A percentile compares a stretch with the other conserved stretches of the same genome.
phyloP scores from a whole-genome alignment of 305 asterid species.

The Fraxinus latifolia region DNA sequence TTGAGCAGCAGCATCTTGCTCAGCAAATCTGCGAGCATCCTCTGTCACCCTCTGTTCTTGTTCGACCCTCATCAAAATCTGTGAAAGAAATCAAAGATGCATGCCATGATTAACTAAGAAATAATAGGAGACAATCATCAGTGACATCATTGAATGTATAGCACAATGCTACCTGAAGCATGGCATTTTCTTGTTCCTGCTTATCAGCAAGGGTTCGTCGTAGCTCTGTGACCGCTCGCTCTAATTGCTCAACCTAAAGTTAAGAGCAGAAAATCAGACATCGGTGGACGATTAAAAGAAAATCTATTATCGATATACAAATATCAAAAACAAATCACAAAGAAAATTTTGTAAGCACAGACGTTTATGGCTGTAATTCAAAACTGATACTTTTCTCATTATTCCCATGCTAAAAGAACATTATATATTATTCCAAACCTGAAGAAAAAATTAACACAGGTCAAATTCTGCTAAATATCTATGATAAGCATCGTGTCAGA shows the following conservation, averaged over 20 bases:
- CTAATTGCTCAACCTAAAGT: constrained; percentile 77
- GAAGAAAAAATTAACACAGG: background rate
- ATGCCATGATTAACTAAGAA: constrained; percentile 1
- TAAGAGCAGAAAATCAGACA: constrained; percentile 24
- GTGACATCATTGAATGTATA: background rate
- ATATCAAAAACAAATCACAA: background rate
- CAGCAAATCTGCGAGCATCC: constrained; percentile 94
- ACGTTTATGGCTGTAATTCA: background rate
- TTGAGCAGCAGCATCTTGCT: constrained; percentile 95
- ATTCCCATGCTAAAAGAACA: background rate
- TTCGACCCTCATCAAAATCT: constrained; percentile 95
- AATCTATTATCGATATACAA: background rate
- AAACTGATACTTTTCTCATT: background rate
- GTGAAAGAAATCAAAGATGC: constrained; percentile 14
- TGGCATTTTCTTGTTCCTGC: constrained; percentile 97
- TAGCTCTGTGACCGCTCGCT: constrained; percentile 65
- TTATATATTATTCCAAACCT: background rate
- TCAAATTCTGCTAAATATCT: background rate
- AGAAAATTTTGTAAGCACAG: background rate
- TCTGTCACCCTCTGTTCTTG: constrained; percentile 95
- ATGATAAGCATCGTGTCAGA: background rate
- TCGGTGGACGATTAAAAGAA: constrained; percentile 6
- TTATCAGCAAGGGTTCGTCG: constrained; percentile 68
- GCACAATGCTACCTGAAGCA: constrained; percentile 70
- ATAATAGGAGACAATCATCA: background rate